Conservation (phyloP, 768 basidiomycete species). For the Phlebiopsis gigantea region DNA sequence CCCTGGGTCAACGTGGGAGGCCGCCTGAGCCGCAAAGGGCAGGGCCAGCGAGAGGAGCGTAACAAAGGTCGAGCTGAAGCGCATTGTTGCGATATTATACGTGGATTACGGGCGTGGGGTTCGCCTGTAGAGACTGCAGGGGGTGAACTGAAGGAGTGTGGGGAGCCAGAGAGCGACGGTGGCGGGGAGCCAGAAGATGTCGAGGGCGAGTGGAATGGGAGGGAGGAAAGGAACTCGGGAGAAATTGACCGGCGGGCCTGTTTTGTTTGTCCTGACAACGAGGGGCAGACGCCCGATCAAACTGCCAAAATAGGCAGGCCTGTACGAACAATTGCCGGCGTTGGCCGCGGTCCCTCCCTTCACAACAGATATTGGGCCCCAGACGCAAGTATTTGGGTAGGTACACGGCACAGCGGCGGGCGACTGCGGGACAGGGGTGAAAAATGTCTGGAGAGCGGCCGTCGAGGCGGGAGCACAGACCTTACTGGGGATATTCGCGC, state of each 20-base stretch:
- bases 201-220: neutral
- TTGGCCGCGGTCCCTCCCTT: neutral
- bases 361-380: neutral
- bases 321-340: slow-evolving; percentile 1
- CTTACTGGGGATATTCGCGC: neutral
- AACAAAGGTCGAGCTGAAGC: slow-evolving; percentile 18
- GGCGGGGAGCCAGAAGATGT: neutral
- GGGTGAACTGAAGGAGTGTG: slow-evolving; percentile 4
- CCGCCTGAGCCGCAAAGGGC: slow-evolving; percentile 19
- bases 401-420: neutral
- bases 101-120: neutral
- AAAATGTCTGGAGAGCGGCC: neutral
- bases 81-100: slow-evolving; percentile 16
- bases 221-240: neutral
- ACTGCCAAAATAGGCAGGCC: neutral
- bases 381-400: neutral
- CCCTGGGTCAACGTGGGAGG: slow-evolving; percentile 9
- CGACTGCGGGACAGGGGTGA: neutral
- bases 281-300: neutral
- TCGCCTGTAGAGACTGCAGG: neutral
- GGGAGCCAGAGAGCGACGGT: slow-evolving; percentile 9
- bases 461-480: neutral
- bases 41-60: slow-evolving; percentile 21
- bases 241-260: neutral
- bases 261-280: slow-evolving; percentile 10